Base-by-base conservation (phyloP, 495 filamentous ascomycete genomes). In the Acidiella bohemica region DNA sequence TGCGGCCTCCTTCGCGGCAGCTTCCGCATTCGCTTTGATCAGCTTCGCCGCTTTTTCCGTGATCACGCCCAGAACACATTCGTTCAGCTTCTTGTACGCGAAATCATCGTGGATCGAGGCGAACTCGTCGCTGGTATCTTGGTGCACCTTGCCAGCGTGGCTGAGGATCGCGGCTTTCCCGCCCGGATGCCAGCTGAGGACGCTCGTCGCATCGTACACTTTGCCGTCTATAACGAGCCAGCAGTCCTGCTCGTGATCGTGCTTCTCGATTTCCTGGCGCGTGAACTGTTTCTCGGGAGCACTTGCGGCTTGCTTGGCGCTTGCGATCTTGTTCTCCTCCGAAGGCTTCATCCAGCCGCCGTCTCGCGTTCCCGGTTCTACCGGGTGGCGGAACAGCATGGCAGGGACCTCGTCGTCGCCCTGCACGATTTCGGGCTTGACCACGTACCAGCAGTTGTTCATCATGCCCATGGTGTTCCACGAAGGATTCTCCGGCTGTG, bases 391-490 rank as follows among this genome's bases (percentile, higher is more conserved):
- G 10, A 55, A 47, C 16, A 59, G 21, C 2, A 44, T 32, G 24
- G 37, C 20, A 13, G 49, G 33, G 16, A 31, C 41, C 13, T 24
- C 35, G n/a, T 33, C 46, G n/a, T 53, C 39, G 13, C 36, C 42
- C 25, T 45, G 24, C 9, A 25, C 18, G 14, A 59, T 44, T 20
- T 58, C 53, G 14, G 57, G 39, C 21, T 51, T 51, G 1, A 63
- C 54, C 0, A 17, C 22, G 40, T 59, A 63, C 47, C 46, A 53
- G 37, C 54, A 58, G 36, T 61, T 61, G 49, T 63, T 63, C 59
- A 63, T 63, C 59, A 61, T 61, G 17, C 59, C 49, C 49, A 52
- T 52, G n/a, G 42, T 46, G 25, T 52, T 52, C 49, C 49, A 52
- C 5, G 11, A 24, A 9, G 37, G 33, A 9, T 34, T 19, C 32